phyloP scores from a whole-genome alignment of 192 early-diverging fungal species.

The Dissophora ornata region DNA sequence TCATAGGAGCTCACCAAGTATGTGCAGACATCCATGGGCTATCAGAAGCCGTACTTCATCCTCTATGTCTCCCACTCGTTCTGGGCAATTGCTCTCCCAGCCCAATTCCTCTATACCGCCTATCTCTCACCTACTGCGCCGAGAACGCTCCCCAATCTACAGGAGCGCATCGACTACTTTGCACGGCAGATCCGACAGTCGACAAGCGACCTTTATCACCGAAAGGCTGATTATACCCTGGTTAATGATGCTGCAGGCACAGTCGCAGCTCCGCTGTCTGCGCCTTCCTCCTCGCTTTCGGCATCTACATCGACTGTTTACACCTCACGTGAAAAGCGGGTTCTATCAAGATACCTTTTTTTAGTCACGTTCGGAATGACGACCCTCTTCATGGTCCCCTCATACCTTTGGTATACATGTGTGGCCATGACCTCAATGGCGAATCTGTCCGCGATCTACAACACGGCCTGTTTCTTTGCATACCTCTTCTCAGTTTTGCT shows the following conservation, averaged over 20 bases:
- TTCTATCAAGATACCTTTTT: slow-evolving; percentile 28
- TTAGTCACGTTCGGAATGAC: slow-evolving; percentile 58
- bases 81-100: slow-evolving; percentile 28
- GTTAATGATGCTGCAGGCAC: slow-evolving; percentile 2
- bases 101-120: slow-evolving; percentile 30
- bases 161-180: slow-evolving; percentile 29
- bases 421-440: slow-evolving; percentile 79
- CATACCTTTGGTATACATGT: slow-evolving; percentile 85
- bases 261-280: neutral
- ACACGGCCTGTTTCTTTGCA: slow-evolving; percentile 85
- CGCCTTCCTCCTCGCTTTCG: neutral
- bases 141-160: slow-evolving; percentile 5
- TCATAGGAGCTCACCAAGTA: slow-evolving; percentile 66
- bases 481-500: slow-evolving; percentile 82
- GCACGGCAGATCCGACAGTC: slow-evolving; percentile 31
- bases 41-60: slow-evolving; percentile 72
- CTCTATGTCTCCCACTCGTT: slow-evolving; percentile 56
- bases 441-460: slow-evolving; percentile 85
- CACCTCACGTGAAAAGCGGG: slow-evolving; percentile 20
- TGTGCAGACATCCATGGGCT: slow-evolving; percentile 66
- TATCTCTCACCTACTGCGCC: slow-evolving; percentile 22
- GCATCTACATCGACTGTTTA: slow-evolving; percentile 2
- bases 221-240: slow-evolving; percentile 16
- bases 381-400: slow-evolving; percentile 69
- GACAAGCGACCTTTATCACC: slow-evolving; percentile 25